These are phyloP conservation scores for Pseudonitzschia multiseries DNA, from an alignment of 108 stramenopile genomes.

Conservation along the genomic window DNA sequence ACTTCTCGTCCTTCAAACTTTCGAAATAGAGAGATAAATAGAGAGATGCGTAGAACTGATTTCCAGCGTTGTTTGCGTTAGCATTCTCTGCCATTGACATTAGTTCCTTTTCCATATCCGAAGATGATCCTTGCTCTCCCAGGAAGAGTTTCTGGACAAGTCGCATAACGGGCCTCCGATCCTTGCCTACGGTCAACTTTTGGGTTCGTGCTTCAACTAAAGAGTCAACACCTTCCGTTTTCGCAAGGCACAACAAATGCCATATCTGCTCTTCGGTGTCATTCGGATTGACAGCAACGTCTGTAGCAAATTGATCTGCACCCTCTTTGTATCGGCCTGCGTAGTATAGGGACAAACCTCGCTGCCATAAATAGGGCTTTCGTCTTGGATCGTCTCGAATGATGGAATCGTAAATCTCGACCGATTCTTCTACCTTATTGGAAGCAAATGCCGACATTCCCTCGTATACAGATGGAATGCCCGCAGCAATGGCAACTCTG, in stretches of 20 bases:
- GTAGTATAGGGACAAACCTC: slow-evolving; percentile 72
- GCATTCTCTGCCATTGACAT: background rate
- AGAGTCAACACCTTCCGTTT: slow-evolving; percentile 36
- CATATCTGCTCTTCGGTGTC: slow-evolving; percentile 86
- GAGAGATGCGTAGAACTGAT: slow-evolving; percentile 74
- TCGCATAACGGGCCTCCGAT: slow-evolving; percentile 68
- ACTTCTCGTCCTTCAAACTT: slow-evolving; percentile 17
- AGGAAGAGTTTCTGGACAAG: slow-evolving; percentile 7
- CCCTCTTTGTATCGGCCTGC: slow-evolving; percentile 53
- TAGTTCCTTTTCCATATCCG: background rate
- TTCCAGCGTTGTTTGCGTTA: slow-evolving; percentile 37
- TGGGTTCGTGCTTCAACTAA: slow-evolving; percentile 43
- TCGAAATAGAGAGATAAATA: slow-evolving; percentile 63
- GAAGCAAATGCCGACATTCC: slow-evolving; percentile 14
- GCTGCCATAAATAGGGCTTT: slow-evolving; percentile 72
- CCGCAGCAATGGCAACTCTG: background rate
- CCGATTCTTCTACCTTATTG: slow-evolving; percentile 12
- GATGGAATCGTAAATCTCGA: slow-evolving; percentile 12
- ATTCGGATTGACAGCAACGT: slow-evolving; percentile 27
- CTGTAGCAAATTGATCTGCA: slow-evolving; percentile 28
- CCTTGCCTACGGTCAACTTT: slow-evolving; percentile 54
- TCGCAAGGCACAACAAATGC: slow-evolving; percentile 68
- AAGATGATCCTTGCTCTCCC: background rate
- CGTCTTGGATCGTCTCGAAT: slow-evolving; percentile 8
- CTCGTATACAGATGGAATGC: slow-evolving; percentile 4